These are phyloP conservation scores for Leccinum subrobustum DNA, from an alignment of 1,284 basidiomycete species.

Conservation along the genomic window DNA sequence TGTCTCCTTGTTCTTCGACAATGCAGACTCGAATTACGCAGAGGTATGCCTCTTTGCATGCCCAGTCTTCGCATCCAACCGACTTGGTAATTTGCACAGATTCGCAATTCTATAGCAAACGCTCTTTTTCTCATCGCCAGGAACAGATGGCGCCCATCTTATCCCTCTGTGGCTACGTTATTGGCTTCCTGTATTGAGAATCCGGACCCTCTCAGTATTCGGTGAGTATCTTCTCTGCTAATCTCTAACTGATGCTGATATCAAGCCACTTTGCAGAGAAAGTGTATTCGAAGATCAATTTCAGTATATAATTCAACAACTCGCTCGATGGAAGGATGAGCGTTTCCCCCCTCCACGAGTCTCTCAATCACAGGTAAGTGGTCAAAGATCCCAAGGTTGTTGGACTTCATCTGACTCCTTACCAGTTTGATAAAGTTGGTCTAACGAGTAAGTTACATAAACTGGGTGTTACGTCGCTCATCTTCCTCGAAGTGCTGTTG, in stretches of 20 bases:
- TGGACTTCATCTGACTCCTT: conserved; percentile 17
- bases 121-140: conserved; percentile 63
- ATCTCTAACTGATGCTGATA: not conserved
- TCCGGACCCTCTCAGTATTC: conserved; percentile 65
- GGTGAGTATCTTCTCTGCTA: conserved; percentile 37
- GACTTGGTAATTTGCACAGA: conserved; percentile 40
- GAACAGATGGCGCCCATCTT: conserved; percentile 75
- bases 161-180: conserved; percentile 65
- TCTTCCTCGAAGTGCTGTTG: conserved; percentile 55
- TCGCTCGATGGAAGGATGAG: conserved; percentile 70
- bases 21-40: conserved; percentile 79
- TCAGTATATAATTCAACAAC: conserved; percentile 49
- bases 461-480: conserved; percentile 12
- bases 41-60: conserved; percentile 52
- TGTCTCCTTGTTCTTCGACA: conserved; percentile 69
- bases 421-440: conserved; percentile 83
- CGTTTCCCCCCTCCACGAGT: conserved; percentile 84
- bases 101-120: conserved; percentile 70
- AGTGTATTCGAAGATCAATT: conserved; percentile 59
- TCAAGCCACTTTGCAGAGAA: conserved; percentile 41
- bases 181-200: conserved; percentile 58
- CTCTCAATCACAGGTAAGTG: conserved; percentile 63
- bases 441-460: conserved; percentile 56
- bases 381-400: not conserved
- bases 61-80: conserved; percentile 3